Evolutionary conservation across 2,329 filamentous ascomycete genomes (phyloP).

Genomic region (Blastomyces parvus): DNA sequence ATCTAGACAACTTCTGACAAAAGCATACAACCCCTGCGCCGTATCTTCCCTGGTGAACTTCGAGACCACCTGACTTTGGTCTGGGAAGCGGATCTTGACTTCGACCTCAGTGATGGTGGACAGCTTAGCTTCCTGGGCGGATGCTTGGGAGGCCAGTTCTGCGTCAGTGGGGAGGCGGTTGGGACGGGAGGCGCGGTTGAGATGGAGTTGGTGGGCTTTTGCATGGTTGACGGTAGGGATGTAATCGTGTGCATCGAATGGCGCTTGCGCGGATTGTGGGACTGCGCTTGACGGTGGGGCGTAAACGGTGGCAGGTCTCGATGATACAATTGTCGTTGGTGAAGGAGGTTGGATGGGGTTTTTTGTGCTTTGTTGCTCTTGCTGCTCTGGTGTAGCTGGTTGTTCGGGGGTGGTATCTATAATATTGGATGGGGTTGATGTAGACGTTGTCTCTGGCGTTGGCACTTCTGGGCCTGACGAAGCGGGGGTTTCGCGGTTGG

Average conservation of each 20-base stretch:
- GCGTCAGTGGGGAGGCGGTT: constrained; percentile 71
- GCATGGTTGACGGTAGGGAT: constrained; percentile 76
- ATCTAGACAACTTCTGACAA: constrained; percentile 63
- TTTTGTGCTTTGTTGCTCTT: constrained; percentile 9
- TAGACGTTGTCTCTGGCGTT: constrained; percentile 11
- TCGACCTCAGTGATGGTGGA: constrained; percentile 58
- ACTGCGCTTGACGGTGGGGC: constrained; percentile 64
- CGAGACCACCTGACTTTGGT: constrained; percentile 68
- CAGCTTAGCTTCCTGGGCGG: constrained; percentile 56
- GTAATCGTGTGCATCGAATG: constrained; percentile 65
- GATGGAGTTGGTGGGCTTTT: constrained; percentile 65
- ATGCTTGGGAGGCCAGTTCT: constrained; percentile 63
- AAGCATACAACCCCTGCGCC: constrained; percentile 61
- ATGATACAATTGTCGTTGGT: constrained; percentile 32
- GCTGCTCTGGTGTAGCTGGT: constrained; percentile 9
- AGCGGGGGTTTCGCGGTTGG: constrained; percentile 2
- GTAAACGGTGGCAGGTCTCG: constrained; percentile 56
- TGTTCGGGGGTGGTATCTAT: constrained; percentile 6
- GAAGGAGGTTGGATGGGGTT: constrained; percentile 11
- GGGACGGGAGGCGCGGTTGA: constrained; percentile 67
- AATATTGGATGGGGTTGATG: constrained; percentile 13
- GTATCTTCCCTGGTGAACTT: constrained; percentile 60
- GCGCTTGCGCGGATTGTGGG: constrained; percentile 61
- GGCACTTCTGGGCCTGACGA: constrained; percentile 12
- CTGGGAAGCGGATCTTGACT: constrained; percentile 78